Base-by-base conservation (phyloP, 257 asterid species). In the Jacaranda copaia region DNA sequence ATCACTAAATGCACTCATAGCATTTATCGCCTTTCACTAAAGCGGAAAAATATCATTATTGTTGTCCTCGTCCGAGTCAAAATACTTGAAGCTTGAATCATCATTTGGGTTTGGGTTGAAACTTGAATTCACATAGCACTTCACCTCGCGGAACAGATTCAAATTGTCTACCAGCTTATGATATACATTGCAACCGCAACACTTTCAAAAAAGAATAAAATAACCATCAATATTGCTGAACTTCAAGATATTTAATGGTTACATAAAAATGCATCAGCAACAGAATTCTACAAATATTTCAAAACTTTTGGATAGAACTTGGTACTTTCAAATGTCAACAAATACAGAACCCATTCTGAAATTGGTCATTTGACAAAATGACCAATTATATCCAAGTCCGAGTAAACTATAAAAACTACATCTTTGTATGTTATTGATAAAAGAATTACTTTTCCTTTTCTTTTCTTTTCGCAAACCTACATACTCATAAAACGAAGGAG, bases 111-210 rank as follows among this genome's bases (percentile, higher is more conserved):
- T 61, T 10, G 91, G 96, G 63, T 90, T 86, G 87, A 91, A 89
- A 83, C 86, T 85, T 10, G 91, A 66, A 81, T 77, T 68, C 79
- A 89, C 97, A 48, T 91, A 89, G 83, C 97, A 91, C 81, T 88
- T 89, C 92, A 91, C 88, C 72, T 84, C 97, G 55, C 86, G 87
- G 65, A 91, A 91, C 66, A 91, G 87, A 77, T 89, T 89, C 88
- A 91, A 66, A 73, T 89, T 86, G 69, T 91, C 97, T 83, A 91
- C 97, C 81, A 89, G 87, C 87, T 91, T 91, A 85, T 91, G 96
- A 82, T 77, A 89, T 52, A 89, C 79, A 79, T 91, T 89, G 87
- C 95, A 91, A 52, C 94, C 94, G 76, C 94, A 92, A 75, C 97
- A 92, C 97, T 86, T 62, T 72, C 80, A 14, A 53, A 15, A 64